These are phyloP conservation scores for Ophiostoma quercus DNA, from an alignment of 2,329 filamentous ascomycete species.

Conservation along the genomic window DNA sequence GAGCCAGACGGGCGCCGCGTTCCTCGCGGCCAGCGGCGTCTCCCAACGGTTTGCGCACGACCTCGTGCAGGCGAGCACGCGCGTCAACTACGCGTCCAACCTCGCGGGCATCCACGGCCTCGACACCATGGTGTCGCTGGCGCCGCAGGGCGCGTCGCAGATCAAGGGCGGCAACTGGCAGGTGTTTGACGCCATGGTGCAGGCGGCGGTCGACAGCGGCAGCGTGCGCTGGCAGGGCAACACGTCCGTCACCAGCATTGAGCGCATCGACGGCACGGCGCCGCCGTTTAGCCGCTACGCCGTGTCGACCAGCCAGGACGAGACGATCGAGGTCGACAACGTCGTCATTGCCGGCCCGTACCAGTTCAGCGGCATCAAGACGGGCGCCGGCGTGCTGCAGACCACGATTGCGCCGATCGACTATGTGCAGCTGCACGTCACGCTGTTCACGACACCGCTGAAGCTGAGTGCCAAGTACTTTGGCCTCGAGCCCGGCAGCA, in stretches of 20 bases:
- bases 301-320: slow-evolving; percentile 36
- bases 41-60: slow-evolving; percentile 65
- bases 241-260: slow-evolving; percentile 52
- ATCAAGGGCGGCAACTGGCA: slow-evolving; percentile 87
- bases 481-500: slow-evolving; percentile 51
- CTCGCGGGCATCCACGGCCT: slow-evolving; percentile 80
- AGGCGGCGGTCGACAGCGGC: slow-evolving; percentile 62
- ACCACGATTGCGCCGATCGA: slow-evolving; percentile 69
- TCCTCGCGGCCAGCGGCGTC: slow-evolving; percentile 63
- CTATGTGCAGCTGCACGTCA: slow-evolving; percentile 83
- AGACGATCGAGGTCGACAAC: slow-evolving; percentile 56
- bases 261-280: not conserved
- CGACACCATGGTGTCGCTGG: slow-evolving; percentile 87
- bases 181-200: slow-evolving; percentile 81
- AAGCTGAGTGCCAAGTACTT: slow-evolving; percentile 70
- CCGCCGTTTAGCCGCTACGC: slow-evolving; percentile 39
- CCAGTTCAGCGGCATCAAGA: slow-evolving; percentile 68
- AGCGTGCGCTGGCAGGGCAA: slow-evolving; percentile 58
- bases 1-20: slow-evolving; percentile 58
- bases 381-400: slow-evolving; percentile 62
- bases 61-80: slow-evolving; percentile 81
- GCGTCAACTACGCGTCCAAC: slow-evolving; percentile 94
- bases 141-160: slow-evolving; percentile 74
- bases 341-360: slow-evolving; percentile 78
- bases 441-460: slow-evolving; percentile 74